These are phyloP conservation scores for Boletus rex-veris DNA, from an alignment of 768 basidiomycete species.

Conservation along the genomic window DNA sequence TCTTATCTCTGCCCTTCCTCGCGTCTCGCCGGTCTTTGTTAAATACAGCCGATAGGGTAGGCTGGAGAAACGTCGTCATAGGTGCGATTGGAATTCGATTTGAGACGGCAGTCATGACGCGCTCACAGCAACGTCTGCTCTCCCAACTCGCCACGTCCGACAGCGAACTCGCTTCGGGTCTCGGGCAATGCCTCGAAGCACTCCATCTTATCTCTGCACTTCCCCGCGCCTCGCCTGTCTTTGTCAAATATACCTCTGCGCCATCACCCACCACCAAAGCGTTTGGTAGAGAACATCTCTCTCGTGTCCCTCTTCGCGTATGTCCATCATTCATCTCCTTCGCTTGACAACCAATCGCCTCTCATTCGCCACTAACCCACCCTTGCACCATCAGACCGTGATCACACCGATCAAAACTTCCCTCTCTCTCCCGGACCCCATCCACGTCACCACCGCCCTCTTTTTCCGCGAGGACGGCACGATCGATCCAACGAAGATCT, in stretches of 20 bases:
- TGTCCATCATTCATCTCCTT: too few species aligned
- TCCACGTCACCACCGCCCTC: slow-evolving; percentile 20
- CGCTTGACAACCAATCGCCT: neutral
- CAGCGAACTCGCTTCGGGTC: slow-evolving; percentile 31
- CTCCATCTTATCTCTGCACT: slow-evolving; percentile 31
- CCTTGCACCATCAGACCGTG: slow-evolving; percentile 19
- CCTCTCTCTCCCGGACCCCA: slow-evolving; percentile 13
- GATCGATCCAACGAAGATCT: too few species aligned
- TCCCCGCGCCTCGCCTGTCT: slow-evolving; percentile 28
- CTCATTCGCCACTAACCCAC: neutral
- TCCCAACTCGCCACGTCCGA: slow-evolving; percentile 31
- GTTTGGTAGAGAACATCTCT: slow-evolving; percentile 29
- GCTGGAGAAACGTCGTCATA: too few species aligned
- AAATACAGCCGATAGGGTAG: too few species aligned
- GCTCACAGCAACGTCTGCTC: slow-evolving; percentile 28
- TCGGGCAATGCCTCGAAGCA: slow-evolving; percentile 33
- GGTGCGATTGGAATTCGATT: too few species aligned
- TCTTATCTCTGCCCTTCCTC: too few species aligned
- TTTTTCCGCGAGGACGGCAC: slow-evolving; percentile 32
- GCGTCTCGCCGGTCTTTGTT: too few species aligned
- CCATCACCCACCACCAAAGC: slow-evolving; percentile 23
- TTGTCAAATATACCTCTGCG: slow-evolving; percentile 21
- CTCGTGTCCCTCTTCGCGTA: slow-evolving; percentile 33
- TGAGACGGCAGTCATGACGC: too few species aligned
- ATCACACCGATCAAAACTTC: slow-evolving; percentile 20